Base-by-base conservation (phyloP, 2,329 filamentous ascomycete species). In the Coniochaeta ligniaria region DNA sequence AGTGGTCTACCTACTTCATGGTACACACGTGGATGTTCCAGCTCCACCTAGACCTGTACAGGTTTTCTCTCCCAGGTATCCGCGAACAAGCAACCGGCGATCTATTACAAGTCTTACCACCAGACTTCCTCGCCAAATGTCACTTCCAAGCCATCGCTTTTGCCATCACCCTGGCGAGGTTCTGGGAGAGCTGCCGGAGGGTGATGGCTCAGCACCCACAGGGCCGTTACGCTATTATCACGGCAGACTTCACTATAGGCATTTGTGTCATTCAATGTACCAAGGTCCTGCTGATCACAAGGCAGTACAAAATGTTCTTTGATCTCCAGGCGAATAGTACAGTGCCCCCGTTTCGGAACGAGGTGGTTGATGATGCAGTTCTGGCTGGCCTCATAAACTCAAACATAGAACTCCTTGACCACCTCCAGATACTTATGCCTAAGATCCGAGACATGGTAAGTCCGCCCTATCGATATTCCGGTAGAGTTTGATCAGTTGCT, bases 61-160 rank as follows among this genome's bases (percentile, higher is more conserved):
- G 75, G 12, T 74, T 76, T 60, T 70, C 72, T 16, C 64, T 77
- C 7, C 75, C 75, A 0, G 72, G 72, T 0, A 66, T 75, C 1
- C 65, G 69, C 16, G 73, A 74, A 26, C 70, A 70, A 41, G 67
- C 69, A 0, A 69, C 69, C 4, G 62, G 69, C 11, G 72, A 74
- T 4, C 63, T 76, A 8, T 64, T 74, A 5, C 68, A 66, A 31
- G 71, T 70, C 60, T 66, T 77, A 2, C 75, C 75, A 1, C 60
- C 59, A 3, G 72, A 74, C 33, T 77, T 77, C 58, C 63, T 76
- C 2, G 60, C 66, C 3, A 70, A 70, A 56, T 75, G 71, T 1
- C 73, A 73, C 59, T 75, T 73, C 56, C 75, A 77, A 58, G 74
- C 74, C 1, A 70, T 76, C 3, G 74, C 72, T 2, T 74, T 75